Base-by-base conservation (phyloP, 2,329 filamentous ascomycete species). In the Pseudohalonectria lignicola region DNA sequence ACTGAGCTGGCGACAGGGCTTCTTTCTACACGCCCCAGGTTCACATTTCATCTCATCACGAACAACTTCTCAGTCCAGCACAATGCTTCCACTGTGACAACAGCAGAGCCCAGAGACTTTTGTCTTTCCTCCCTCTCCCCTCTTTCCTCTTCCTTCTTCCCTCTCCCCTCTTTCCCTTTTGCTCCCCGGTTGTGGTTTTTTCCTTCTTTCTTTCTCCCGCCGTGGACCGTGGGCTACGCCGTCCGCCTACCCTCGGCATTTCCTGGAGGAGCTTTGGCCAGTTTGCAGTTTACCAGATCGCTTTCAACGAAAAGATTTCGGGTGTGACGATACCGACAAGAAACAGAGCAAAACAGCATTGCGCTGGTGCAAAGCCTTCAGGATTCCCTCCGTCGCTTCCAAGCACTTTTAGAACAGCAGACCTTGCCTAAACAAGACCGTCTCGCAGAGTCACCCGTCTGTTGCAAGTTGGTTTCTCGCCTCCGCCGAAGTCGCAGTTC, bases 41-140 rank as follows among this genome's bases (percentile, higher is more conserved):
- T 40, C 19, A 15, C 18, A 4, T 21, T 26, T 28, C 23, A 26
- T 26, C 23, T 12, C 23, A 26, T 26, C 23, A 26, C 23, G 23
- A 28, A 17, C n/a, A 79, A 87, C 44, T 76, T 95, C 37, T 77
- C 72, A n/a, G n/a, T n/a, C n/a, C n/a, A n/a, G 54, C 95, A 95
- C 18, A 34, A 34, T 34, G 31, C 31, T n/a, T 19, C 31, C 31
- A 4, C 31, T 34, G 16, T 34, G 17, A 23, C 31, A 21, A 12
- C 4, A 26, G 23, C 23, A 26, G 23, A 26, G 23, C 12, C n/a
- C 23, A 26, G 23, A 26, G 8, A 26, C 12, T 26, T 38, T 40
- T 38, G 34, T 39, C 31, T 35, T 38, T 43, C 43, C 36, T 45
- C 31, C 36, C 25, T 39, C 37, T 34, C 20, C 32, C 23, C 32